A percentile compares a stretch with the other conserved stretches of the same genome.
phyloP scores from a whole-genome alignment of 1,284 basidiomycete species.

The Trichosporon sp. region DNA sequence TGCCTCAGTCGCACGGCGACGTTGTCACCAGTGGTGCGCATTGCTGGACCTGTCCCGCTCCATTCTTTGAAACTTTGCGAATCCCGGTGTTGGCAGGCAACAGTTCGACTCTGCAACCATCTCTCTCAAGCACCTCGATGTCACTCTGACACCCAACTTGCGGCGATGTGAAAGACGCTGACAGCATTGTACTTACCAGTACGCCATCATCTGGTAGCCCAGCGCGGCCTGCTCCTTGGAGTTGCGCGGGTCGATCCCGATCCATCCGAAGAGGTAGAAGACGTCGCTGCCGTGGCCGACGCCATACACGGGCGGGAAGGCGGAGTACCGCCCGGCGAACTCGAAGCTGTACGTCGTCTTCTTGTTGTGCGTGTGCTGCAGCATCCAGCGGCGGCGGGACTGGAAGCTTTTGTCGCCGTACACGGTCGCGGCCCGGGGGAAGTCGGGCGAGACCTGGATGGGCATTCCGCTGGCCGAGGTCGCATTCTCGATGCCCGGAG shows the following conservation, averaged over 20 bases:
- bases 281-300: conserved; percentile 29
- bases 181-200: not conserved
- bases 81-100: not conserved
- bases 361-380: conserved; percentile 24
- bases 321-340: conserved; percentile 19
- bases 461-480: not conserved
- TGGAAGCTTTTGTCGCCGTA: conserved; percentile 36
- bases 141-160: too few relatives aligned
- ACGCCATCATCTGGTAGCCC: not conserved
- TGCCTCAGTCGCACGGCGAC: not conserved
- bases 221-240: not conserved
- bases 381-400: conserved; percentile 30
- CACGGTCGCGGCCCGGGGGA: conserved; percentile 14
- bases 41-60: not conserved
- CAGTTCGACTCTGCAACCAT: not conserved
- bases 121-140: too few relatives aligned
- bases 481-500: not conserved
- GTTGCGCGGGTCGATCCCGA: not conserved
- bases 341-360: conserved; percentile 32
- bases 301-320: not conserved
- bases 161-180: too few relatives aligned
- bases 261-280: conserved; percentile 27
- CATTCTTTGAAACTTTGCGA: not conserved
- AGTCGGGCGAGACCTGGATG: not conserved
- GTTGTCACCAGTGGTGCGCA: not conserved